These are phyloP conservation scores for Panaeolus cyanescens DNA, from an alignment of 768 basidiomycete genomes.

Conservation along the genomic window DNA sequence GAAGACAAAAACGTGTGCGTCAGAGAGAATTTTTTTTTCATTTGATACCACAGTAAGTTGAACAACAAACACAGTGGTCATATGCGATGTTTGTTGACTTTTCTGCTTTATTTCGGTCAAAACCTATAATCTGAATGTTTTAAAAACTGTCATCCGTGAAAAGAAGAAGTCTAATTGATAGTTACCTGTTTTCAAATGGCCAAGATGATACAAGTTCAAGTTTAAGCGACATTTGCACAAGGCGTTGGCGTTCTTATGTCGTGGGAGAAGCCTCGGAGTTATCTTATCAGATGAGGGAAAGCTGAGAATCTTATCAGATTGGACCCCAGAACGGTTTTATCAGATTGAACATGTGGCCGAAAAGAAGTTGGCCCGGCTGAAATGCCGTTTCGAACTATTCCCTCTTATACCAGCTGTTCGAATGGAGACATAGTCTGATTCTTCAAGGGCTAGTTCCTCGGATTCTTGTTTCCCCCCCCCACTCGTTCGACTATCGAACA, in stretches of 20 bases:
- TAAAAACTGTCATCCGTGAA: background rate
- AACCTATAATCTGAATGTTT: too few species aligned
- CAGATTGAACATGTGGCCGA: conserved; percentile 17
- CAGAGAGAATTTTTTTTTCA: too few species aligned
- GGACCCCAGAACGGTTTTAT: conserved; percentile 26
- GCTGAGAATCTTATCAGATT: conserved; percentile 37
- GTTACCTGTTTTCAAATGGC: conserved; percentile 20
- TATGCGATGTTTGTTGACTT: background rate
- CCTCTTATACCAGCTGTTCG: background rate
- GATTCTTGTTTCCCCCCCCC: conserved; percentile 13
- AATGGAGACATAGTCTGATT: background rate
- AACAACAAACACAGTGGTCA: background rate
- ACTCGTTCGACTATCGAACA: conserved; percentile 10
- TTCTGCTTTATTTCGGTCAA: too few species aligned
- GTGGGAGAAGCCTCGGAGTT: conserved; percentile 6
- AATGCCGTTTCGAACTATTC: background rate
- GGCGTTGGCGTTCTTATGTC: background rate
- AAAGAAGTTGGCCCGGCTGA: background rate
- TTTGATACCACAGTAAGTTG: too few species aligned
- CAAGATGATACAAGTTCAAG: background rate
- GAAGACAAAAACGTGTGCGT: background rate
- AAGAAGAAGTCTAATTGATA: background rate
- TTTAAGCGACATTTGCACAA: background rate
- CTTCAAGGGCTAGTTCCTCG: conserved; percentile 1
- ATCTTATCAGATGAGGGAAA: conserved; percentile 12